Percentiles rank a stretch among this genome's conserved stretches.
Conservation (phyloP, 768 basidiomycete genomes). For the Pisolithus orientalis region DNA sequence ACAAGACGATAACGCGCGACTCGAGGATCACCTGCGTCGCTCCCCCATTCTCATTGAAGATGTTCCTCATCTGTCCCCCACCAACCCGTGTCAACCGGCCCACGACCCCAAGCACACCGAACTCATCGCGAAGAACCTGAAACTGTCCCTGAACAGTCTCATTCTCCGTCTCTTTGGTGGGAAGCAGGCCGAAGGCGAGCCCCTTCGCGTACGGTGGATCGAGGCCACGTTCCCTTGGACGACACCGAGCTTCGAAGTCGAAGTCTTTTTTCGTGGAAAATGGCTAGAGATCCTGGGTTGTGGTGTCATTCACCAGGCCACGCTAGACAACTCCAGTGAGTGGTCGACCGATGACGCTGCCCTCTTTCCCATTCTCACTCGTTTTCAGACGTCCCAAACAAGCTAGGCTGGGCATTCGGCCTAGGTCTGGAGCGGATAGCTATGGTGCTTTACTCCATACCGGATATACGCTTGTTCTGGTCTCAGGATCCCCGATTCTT, state of each 20-base stretch:
- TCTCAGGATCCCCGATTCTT: constrained; percentile 83
- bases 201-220: constrained; percentile 91
- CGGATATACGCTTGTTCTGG: constrained; percentile 99
- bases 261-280: constrained; percentile 92
- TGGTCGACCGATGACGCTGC: constrained; percentile 8
- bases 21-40: constrained; percentile 52
- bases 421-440: constrained; percentile 95
- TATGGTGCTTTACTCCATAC: constrained; percentile 95
- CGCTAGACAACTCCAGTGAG: constrained; percentile 81
- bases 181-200: constrained; percentile 46
- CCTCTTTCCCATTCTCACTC: constrained; percentile 5
- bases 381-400: constrained; percentile 60
- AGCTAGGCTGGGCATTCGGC: constrained; percentile 97
- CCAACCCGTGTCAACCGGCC: constrained; percentile 75
- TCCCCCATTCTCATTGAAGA: constrained; percentile 88
- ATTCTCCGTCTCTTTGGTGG: constrained; percentile 78
- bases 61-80: constrained; percentile 59
- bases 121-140: constrained; percentile 78
- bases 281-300: constrained; percentile 97
- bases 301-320: constrained; percentile 87
- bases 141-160: constrained; percentile 82
- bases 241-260: constrained; percentile 95
- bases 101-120: constrained; percentile 74
- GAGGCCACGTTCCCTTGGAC: constrained; percentile 99
- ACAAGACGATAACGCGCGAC: constrained; percentile 61